Evolutionary conservation across 805 yeast species (phyloP), one percentile per base, ranked within the genome.

Genomic region (Danielozyma ontarioensis): DNA sequence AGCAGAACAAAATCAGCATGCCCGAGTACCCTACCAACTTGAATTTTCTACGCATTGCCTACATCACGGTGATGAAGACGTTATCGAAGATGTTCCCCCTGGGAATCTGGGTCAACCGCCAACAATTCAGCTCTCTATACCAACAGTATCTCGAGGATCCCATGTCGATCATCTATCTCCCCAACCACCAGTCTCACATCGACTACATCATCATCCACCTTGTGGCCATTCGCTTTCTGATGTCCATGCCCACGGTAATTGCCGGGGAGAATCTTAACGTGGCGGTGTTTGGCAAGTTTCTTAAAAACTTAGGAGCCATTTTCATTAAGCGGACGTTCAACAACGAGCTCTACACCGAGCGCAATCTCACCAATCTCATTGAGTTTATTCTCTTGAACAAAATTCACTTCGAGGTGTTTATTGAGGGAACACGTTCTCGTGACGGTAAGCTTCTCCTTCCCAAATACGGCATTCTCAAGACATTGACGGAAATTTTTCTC

Each of bases 231-330:
- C 56, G 82, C 22, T 64, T 76, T 42, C 76, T 74, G 17, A 51
- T 77, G 34, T 62, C 80, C 3, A 51, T 68, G 8, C 83, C 83
- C 1, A 54, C 70, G 4, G 80, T 77, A 5, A 72, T 77, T 24
- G 83, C 83, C 1, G 83, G 83, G n/a, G 82, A 77, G 31, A 77
- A 77, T 48, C 66, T 77, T 46, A 76, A 78, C 44, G 76, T 77
- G 28, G 74, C 80, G 1, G 55, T 76, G 5, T 63, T 77, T 29
- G 80, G 80, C 4, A 55, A 59, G 6, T 54, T 73, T 32, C 55
- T 77, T 42, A 68, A 72, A 35, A 65, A 53, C 18, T 47, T 66
- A 32, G 83, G 83, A 2, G 82, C 79, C 13, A 66, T 76, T 42
- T 77, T 68, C 58, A 77, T 77, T 44, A 68, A 78, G 33, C 60